A percentile compares a stretch with the other conserved stretches of the same genome.
Evolutionary conservation across 192 early-diverging fungal species (phyloP).

Genomic region (Gigaspora rosea): DNA sequence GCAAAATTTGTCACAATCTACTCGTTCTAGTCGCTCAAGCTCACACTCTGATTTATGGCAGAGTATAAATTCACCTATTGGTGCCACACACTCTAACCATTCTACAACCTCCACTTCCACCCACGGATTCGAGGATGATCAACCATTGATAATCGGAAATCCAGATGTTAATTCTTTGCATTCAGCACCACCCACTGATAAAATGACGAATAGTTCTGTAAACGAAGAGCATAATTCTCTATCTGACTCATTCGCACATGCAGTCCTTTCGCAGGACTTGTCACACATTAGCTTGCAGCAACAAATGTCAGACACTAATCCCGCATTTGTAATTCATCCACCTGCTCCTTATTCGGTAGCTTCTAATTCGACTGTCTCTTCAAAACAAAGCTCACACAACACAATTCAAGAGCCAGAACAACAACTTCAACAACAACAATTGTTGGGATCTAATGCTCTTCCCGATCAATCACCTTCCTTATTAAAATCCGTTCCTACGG

Average conservation of each 20-base stretch:
- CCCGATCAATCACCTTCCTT: not conserved
- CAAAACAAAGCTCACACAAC: not conserved
- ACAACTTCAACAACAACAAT: not conserved
- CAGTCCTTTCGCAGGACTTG: slow-evolving; percentile 13
- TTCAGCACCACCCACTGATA: not conserved
- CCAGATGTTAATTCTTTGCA: too few relatives aligned
- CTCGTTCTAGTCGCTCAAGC: not conserved
- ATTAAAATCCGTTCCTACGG: not conserved
- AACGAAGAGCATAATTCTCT: not conserved
- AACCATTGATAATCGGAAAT: not conserved
- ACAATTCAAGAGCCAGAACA: not conserved
- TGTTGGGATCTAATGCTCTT: not conserved
- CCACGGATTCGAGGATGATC: not conserved
- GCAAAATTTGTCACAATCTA: not conserved
- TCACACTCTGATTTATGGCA: not conserved
- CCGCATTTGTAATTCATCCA: not conserved
- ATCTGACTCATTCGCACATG: not conserved
- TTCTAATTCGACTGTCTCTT: not conserved
- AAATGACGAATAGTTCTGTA: not conserved
- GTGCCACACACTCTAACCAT: not conserved
- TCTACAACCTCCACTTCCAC: not conserved
- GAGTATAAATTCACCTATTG: not conserved
- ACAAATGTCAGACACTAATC: not conserved
- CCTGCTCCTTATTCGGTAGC: not conserved
- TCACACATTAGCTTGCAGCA: not conserved